Evolutionary conservation across 768 basidiomycete species (phyloP), one percentile per base, ranked within the genome.

Genomic region (Russula brevipes): DNA sequence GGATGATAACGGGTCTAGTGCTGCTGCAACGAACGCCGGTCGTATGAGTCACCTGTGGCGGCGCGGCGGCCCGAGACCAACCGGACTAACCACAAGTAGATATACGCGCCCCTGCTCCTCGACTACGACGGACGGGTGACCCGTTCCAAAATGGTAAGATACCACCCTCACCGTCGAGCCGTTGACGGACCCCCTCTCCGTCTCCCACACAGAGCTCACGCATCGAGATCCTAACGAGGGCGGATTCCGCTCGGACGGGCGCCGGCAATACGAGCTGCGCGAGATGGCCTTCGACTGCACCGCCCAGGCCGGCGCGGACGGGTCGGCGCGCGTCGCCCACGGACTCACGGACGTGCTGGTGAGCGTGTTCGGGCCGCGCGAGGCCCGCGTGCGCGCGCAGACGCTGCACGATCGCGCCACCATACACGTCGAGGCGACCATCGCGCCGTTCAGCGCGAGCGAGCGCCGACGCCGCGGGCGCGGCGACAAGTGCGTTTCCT

Each of bases 231-330:
- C 81, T 93, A 63, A 92, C 72, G 86, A 89, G 53, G 91, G 87
- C 45, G 89, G 88, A 50, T 91, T 90, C 70, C 90, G 96, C 64
- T 93, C 93, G 33, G 96, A 98, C 74, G 92, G 91, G 50, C 83
- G 96, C 51, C 81, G 88, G n/a, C 94, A 95, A 63, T 91, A 87
- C 75, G 96, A 98, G 72, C 79, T 98, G 38, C 86, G 96, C 55
- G 85, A 87, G 64, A 82, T 95, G 64, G 77, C 79, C 53, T 89
- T 97, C 74, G 84, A 89, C 71, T 84, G 97, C 53, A 80, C 86
- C 4, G 82, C 86, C 47, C 84, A 86, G 69, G 85, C 86, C 52
- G 77, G 80, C 45, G 89, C 94, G 44, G 94, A 98, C 69, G 96
- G 96, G 39, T 88, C 88, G 30, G 90, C 92, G 1, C 79, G 80